phyloP scores from a whole-genome alignment of 2,329 filamentous ascomycete species.

The Dendrostoma leiphaemia region DNA sequence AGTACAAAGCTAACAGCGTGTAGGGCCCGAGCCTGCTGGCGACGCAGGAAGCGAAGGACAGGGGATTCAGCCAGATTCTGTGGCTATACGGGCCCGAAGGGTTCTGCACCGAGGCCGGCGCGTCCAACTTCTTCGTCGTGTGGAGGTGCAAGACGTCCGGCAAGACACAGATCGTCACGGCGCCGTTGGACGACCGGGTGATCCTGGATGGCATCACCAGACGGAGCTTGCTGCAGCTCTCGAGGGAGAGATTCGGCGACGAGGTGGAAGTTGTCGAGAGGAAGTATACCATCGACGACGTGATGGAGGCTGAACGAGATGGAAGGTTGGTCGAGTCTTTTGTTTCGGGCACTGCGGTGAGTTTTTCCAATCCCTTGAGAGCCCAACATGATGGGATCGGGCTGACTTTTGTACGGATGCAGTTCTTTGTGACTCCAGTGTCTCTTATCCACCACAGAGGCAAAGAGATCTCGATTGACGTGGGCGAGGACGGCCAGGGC shows the following conservation, averaged over 20 bases:
- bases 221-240: constrained; percentile 73
- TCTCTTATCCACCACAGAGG: constrained; percentile 67
- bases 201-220: constrained; percentile 90
- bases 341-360: constrained; percentile 79
- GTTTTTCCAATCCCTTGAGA: constrained; percentile 30
- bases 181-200: constrained; percentile 76
- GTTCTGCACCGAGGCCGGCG: constrained; percentile 86
- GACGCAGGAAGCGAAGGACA: constrained; percentile 68
- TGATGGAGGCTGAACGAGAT: constrained; percentile 69
- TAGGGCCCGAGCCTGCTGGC: constrained; percentile 79
- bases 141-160: constrained; percentile 65
- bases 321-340: constrained; percentile 82
- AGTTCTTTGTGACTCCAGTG: constrained; percentile 72
- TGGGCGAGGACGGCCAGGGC: constrained; percentile 51
- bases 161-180: constrained; percentile 72
- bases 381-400: neutral
- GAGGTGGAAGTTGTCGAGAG: constrained; percentile 75
- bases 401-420: constrained; percentile 19
- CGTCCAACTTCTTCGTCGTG: constrained; percentile 87
- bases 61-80: constrained; percentile 86
- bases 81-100: constrained; percentile 82
- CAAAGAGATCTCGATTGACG: constrained; percentile 60
- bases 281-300: constrained; percentile 77
- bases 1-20: no score
- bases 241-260: constrained; percentile 57